A percentile compares a stretch with the other conserved stretches of the same genome.
Evolutionary conservation across 345 rosid species (phyloP).

Genomic region (Brassica napus): DNA sequence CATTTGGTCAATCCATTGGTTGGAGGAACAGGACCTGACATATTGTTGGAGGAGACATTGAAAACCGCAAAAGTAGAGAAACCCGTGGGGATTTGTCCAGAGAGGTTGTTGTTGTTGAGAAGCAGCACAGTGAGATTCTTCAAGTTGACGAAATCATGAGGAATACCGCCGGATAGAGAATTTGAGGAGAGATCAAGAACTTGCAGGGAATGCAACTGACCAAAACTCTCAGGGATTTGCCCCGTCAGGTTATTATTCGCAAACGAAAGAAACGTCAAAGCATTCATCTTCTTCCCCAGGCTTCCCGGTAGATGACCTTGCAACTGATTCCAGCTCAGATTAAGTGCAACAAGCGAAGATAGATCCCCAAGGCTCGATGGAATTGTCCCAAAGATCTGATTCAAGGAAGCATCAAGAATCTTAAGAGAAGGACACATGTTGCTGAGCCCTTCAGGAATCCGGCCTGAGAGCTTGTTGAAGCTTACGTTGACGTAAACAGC

Average conservation of each 20-base stretch:
- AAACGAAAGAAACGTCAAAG: constrained; percentile 49
- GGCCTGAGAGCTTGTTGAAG: constrained; percentile 53
- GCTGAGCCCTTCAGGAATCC: constrained; percentile 51
- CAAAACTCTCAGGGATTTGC: constrained; percentile 47
- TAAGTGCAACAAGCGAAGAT: constrained; percentile 50
- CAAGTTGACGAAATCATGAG: constrained; percentile 42
- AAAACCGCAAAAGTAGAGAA: constrained; percentile 42
- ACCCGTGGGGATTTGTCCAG: constrained; percentile 50
- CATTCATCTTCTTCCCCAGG: constrained; percentile 44
- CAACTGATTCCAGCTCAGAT: constrained; percentile 56
- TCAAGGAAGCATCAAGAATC: constrained; percentile 54
- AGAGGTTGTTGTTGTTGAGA: constrained; percentile 54
- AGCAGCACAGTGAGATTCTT: constrained; percentile 49
- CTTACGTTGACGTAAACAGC: constrained; percentile 51
- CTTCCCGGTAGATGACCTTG: constrained; percentile 51
- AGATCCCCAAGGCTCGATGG: constrained; percentile 48
- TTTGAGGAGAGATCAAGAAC: constrained; percentile 47
- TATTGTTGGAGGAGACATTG: constrained; percentile 53
- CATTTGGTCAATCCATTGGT: constrained; percentile 46
- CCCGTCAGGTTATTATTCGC: constrained; percentile 53
- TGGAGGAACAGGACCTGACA: constrained; percentile 50
- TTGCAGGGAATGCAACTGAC: constrained; percentile 38
- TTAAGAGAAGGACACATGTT: constrained; percentile 52
- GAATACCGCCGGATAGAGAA: constrained; percentile 48
- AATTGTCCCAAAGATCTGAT: constrained; percentile 50